Percentiles rank a stretch among this genome's conserved stretches.
Conservation (phyloP, 2,329 filamentous ascomycete species). For the Fusarium liriodendri region DNA sequence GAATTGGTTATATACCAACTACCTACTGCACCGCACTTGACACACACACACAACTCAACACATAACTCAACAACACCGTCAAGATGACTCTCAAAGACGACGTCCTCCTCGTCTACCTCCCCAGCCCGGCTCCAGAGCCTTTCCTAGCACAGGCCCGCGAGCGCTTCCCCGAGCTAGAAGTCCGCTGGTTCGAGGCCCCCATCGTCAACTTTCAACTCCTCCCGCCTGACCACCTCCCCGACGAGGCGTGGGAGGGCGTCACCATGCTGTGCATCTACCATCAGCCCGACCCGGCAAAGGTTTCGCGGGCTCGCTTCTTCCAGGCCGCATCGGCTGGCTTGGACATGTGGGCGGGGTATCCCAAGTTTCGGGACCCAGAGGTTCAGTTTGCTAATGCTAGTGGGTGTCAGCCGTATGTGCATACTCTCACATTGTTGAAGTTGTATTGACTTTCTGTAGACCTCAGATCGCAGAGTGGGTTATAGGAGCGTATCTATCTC, state of each 20-base stretch:
- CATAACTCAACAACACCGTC: background rate
- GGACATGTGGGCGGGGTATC: slow-evolving; percentile 54
- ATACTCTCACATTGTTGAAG: background rate
- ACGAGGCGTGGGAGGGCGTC: slow-evolving; percentile 53
- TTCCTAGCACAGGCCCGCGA: slow-evolving; percentile 49
- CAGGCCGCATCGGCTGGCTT: slow-evolving; percentile 58
- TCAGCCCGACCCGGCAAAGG: slow-evolving; percentile 46
- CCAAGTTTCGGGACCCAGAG: slow-evolving; percentile 47
- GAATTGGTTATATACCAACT: background rate
- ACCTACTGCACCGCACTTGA: background rate
- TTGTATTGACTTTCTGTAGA: slow-evolving; percentile 21
- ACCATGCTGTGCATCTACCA: slow-evolving; percentile 52
- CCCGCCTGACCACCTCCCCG: slow-evolving; percentile 42
- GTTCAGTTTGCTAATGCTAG: slow-evolving; percentile 55
- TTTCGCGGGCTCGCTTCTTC: slow-evolving; percentile 55
- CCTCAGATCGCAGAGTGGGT: slow-evolving; percentile 57
- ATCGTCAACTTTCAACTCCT: slow-evolving; percentile 26
- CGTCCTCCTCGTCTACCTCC: slow-evolving; percentile 54
- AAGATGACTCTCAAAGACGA: slow-evolving; percentile 49
- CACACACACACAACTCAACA: background rate
- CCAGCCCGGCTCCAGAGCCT: slow-evolving; percentile 42
- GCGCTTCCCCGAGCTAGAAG: slow-evolving; percentile 52
- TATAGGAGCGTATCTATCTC: slow-evolving; percentile 49
- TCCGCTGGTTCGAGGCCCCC: slow-evolving; percentile 49
- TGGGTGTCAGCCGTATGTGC: slow-evolving; percentile 54